phyloP scores from a whole-genome alignment of 331 rosid species.

The Cydonia oblonga region DNA sequence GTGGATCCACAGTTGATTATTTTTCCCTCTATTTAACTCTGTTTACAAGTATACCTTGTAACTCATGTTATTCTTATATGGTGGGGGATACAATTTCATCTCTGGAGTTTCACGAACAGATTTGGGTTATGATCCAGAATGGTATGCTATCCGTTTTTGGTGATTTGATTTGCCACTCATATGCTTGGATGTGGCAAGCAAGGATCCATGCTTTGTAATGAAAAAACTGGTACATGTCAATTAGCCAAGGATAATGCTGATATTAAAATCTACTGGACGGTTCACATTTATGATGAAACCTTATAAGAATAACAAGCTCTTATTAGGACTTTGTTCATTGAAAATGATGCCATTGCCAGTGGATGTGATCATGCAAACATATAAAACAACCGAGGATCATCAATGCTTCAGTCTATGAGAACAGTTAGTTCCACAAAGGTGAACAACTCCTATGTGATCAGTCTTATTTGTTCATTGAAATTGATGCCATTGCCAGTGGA shows the following conservation, averaged over 20 bases:
- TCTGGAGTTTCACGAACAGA: neutral
- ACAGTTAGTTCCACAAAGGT: conserved; percentile 1
- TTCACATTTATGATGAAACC: neutral
- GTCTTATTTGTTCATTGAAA: neutral
- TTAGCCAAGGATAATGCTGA: neutral
- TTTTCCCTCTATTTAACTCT: neutral
- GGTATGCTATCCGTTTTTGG: neutral
- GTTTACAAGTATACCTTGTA: neutral
- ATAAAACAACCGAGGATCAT: neutral
- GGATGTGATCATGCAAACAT: conserved; percentile 5
- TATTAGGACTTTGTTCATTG: neutral
- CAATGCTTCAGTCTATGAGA: conserved; percentile 12
- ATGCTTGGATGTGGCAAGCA: neutral
- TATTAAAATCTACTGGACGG: neutral
- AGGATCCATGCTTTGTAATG: neutral
- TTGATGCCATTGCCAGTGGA: neutral
- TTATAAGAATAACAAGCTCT: neutral
- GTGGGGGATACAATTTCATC: neutral
- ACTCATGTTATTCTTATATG: neutral
- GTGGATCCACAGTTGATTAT: neutral
- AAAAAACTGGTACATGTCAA: neutral
- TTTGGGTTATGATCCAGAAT: neutral
- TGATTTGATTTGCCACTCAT: neutral
- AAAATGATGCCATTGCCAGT: neutral
- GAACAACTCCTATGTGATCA: neutral